Evolutionary conservation across 2,329 filamentous ascomycete species (phyloP), one percentile per base, ranked within the genome.

Genomic region (Claviceps africana): DNA sequence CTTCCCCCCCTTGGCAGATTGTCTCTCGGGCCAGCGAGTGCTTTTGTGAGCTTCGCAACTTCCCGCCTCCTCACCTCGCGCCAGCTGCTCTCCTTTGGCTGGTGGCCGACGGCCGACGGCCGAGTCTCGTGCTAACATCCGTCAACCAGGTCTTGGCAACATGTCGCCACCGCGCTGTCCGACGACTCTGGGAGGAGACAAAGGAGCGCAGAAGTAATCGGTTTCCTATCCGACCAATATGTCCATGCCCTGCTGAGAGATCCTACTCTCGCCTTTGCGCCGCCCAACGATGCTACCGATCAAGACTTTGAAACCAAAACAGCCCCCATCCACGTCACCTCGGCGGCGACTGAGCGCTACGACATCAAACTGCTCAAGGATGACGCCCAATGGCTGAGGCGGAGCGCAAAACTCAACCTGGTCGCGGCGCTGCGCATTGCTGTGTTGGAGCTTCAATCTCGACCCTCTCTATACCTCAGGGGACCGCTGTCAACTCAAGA

Each of bases 351-450:
- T 60, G 77, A 79, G 42, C 78, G 79, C 53, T 87, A 85, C 64
- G 81, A 90, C 62, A 74, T 95, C 58, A 81, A 85, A 40, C 73
- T 85, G 62, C 81, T 97, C 65, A 95, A 95, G 70, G 79, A 81
- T 47, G 90, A 97, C 71, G 79, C 88, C 35, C 65, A 85, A 58
- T 97, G 90, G 89, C 72, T 98, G 56, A 90, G 88, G 67, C 81
- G 85, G 60, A 81, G 84, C 62, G 81, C 83, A 49, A 76, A 79
- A 45, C 81, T 96, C 57, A 88, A 93, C 65, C 83, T 96, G 65
- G 73, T 93, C 44, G 80, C 84, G 13, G 89, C 91, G 28, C 73
- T 98, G 61, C 81, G 93, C 54, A 75, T 95, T 44, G 83, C 83
- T 2, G 72, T 94, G 7, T 70, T 93, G 46, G 93, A 97, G 74